Conservation (phyloP, 495 filamentous ascomycete species). For the Elasticomyces elasticus region DNA sequence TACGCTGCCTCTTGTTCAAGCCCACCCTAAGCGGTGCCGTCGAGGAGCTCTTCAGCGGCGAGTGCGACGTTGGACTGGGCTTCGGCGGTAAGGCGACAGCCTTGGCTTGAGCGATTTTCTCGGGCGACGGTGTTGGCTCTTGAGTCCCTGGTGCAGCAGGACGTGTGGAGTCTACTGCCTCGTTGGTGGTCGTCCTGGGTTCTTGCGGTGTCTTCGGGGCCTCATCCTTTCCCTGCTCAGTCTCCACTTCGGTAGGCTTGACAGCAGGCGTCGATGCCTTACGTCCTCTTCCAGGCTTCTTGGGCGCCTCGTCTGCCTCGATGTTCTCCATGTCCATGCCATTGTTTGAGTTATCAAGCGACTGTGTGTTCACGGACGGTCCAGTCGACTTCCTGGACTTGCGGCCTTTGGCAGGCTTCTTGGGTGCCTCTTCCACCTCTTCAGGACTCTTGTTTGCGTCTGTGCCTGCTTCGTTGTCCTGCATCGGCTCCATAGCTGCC, state of each 20-base stretch:
- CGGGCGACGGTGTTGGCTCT: slow-evolving; percentile 15
- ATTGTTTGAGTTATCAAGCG: too few species aligned
- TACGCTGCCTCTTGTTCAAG: slow-evolving; percentile 53
- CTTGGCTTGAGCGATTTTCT: slow-evolving; percentile 1
- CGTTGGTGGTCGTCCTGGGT: background rate
- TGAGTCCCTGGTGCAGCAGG: slow-evolving; percentile 1
- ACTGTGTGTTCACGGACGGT: too few species aligned
- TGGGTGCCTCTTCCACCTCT: too few species aligned
- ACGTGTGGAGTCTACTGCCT: background rate
- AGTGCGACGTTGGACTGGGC: slow-evolving; percentile 21
- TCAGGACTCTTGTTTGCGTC: background rate
- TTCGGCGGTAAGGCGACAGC: background rate
- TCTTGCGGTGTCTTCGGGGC: background rate
- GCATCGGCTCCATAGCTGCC: background rate
- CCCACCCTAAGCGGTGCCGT: slow-evolving; percentile 57
- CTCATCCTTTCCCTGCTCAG: background rate
- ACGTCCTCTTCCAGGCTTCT: background rate
- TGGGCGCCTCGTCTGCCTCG: background rate
- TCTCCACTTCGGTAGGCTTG: background rate
- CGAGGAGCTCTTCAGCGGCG: slow-evolving; percentile 42
- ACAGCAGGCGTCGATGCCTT: background rate
- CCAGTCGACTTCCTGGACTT: too few species aligned
- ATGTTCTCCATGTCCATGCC: too few species aligned
- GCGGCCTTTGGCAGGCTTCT: too few species aligned
- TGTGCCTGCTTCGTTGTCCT: background rate